Conservation (phyloP, 345 rosid species). For the Sisymbrium altissimum region DNA sequence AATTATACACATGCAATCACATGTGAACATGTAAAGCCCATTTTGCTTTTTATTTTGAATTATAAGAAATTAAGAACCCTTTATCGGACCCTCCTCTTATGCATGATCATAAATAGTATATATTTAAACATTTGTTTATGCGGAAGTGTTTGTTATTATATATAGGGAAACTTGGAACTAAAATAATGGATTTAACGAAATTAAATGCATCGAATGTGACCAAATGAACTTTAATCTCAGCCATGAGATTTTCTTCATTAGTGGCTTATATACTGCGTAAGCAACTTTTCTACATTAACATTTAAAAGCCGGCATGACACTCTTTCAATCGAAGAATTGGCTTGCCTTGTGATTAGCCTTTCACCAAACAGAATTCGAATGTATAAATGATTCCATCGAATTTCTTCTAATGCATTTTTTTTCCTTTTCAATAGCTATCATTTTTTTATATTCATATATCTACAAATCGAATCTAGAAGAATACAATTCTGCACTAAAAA, state of each 20-base stretch:
- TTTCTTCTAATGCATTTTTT: no score
- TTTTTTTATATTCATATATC: background rate
- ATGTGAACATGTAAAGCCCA: constrained; percentile 26
- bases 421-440: background rate
- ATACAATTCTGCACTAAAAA: background rate
- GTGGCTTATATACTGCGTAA: background rate
- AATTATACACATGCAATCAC: background rate
- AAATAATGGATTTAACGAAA: background rate
- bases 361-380: background rate
- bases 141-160: background rate
- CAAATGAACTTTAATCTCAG: background rate
- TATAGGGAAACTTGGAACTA: background rate
- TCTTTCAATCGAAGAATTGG: constrained; percentile 8
- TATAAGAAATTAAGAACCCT: background rate
- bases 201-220: constrained; percentile 18
- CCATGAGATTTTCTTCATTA: background rate
- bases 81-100: background rate
- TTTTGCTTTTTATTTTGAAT: background rate
- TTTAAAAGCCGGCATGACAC: constrained; percentile 1
- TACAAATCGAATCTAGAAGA: background rate
- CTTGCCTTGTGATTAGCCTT: constrained; percentile 12
- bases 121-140: background rate
- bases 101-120: background rate
- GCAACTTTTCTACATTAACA: background rate
- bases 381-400: background rate